These are phyloP conservation scores for Tolypocladium guangdongense DNA, from an alignment of 2,329 filamentous ascomycete genomes.

Conservation along the genomic window DNA sequence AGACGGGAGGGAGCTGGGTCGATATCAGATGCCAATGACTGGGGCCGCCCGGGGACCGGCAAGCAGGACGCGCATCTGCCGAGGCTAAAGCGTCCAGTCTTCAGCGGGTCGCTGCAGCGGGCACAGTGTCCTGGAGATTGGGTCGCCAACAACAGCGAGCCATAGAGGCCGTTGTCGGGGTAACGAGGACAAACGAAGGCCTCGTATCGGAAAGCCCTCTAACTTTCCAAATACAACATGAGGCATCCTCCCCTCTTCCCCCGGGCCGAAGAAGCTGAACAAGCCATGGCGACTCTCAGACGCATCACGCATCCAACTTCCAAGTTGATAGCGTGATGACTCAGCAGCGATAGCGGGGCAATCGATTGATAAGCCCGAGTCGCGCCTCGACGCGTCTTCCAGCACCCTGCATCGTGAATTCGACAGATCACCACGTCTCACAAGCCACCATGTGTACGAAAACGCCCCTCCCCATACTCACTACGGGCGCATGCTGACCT, in stretches of 20 bases:
- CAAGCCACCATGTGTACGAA: conserved; percentile 22
- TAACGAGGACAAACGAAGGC: neutral
- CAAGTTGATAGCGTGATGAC: neutral
- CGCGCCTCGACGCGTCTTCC: conserved; percentile 9
- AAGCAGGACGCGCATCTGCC: neutral
- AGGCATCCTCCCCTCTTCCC: too few species aligned
- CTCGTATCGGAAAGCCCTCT: too few species aligned
- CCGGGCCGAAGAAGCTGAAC: neutral
- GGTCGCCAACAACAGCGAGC: too few species aligned
- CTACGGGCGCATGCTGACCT: neutral
- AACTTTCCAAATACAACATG: too few species aligned
- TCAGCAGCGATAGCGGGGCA: neutral
- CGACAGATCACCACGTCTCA: neutral
- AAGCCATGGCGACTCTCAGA: neutral
- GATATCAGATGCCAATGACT: neutral
- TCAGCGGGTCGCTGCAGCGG: neutral
- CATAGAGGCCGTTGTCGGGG: neutral
- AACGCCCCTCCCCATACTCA: neutral
- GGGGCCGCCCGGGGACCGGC: neutral
- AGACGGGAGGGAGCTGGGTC: neutral
- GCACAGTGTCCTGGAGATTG: too few species aligned
- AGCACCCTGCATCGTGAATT: conserved; percentile 1
- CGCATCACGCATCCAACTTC: neutral
- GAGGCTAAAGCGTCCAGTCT: conserved; percentile 7
- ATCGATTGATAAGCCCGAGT: conserved; percentile 5